phyloP scores from a whole-genome alignment of 176 grass and related monocot genomes.

The Guadua angustifolia region DNA sequence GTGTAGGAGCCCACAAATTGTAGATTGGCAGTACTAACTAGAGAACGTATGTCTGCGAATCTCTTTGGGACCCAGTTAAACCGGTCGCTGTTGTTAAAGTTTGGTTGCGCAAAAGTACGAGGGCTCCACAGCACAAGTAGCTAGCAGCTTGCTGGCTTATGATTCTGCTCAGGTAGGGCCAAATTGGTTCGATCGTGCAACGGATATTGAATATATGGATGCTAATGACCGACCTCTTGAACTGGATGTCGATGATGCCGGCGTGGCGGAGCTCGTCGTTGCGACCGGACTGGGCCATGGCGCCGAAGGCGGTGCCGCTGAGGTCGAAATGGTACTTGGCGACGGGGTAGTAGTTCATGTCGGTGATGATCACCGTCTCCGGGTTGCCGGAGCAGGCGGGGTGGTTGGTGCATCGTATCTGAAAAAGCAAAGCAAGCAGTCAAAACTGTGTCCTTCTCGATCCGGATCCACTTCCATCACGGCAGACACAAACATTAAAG shows the following conservation, averaged over 20 bases:
- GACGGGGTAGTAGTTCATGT: slow-evolving; percentile 66
- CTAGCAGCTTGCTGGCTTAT: background rate
- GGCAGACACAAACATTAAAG: background rate
- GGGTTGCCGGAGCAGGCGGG: slow-evolving; percentile 67
- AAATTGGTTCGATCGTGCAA: background rate
- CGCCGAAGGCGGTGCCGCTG: slow-evolving; percentile 71
- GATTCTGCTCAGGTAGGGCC: background rate
- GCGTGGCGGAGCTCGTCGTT: slow-evolving; percentile 59
- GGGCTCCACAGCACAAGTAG: background rate
- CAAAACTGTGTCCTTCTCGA: background rate
- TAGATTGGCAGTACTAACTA: background rate
- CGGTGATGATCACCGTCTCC: slow-evolving; percentile 63
- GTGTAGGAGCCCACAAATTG: slow-evolving; percentile 19
- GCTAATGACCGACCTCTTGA: slow-evolving; percentile 50
- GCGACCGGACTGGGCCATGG: slow-evolving; percentile 54
- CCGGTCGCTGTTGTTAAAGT: slow-evolving; percentile 25
- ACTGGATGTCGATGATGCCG: slow-evolving; percentile 67
- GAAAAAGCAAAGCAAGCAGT: background rate
- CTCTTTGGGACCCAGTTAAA: slow-evolving; percentile 36
- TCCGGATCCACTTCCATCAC: background rate
- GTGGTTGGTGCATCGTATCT: slow-evolving; percentile 59
- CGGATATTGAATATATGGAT: background rate
- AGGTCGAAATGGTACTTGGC: slow-evolving; percentile 69
- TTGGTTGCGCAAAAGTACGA: slow-evolving; percentile 26
- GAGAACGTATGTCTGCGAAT: background rate